phyloP scores from a whole-genome alignment of 768 basidiomycete genomes.

The Kwoniella heveanensis region DNA sequence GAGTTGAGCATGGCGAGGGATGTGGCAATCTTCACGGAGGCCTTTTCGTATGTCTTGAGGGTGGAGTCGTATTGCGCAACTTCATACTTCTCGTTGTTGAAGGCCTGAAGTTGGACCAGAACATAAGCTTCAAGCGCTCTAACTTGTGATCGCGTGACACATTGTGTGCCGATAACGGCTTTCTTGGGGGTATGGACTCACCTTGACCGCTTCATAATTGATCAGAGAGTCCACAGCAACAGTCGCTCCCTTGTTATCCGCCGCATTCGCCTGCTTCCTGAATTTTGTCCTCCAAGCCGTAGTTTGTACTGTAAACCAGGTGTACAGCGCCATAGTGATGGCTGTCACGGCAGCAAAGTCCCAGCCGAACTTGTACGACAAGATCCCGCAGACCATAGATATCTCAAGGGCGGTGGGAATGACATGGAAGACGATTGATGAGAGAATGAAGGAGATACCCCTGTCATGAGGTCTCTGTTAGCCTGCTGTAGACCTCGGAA shows the following conservation, averaged over 20 bases:
- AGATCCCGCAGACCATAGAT: conserved; percentile 92
- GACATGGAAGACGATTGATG: conserved; percentile 90
- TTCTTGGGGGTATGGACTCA: conserved; percentile 55
- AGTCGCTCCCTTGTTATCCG: conserved; percentile 94
- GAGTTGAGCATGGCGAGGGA: conserved; percentile 91
- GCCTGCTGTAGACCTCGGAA: background rate
- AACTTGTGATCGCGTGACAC: too few relatives aligned
- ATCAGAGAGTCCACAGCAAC: conserved; percentile 92
- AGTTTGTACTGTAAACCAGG: conserved; percentile 95
- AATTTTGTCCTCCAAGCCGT: conserved; percentile 98
- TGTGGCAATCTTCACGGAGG: conserved; percentile 91
- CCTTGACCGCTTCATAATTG: conserved; percentile 99
- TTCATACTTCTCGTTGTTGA: conserved; percentile 95
- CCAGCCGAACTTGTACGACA: conserved; percentile 98
- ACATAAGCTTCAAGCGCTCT: background rate
- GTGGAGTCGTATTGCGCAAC: conserved; percentile 88
- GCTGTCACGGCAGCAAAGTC: conserved; percentile 91
- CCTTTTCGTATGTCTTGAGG: conserved; percentile 80
- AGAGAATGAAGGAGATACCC: conserved; percentile 92
- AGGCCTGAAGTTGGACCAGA: conserved; percentile 64
- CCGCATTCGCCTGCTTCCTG: conserved; percentile 89
- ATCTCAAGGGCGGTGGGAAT: conserved; percentile 96
- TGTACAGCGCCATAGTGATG: conserved; percentile 81
- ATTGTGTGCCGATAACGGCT: too few relatives aligned
- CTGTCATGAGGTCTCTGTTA: conserved; percentile 57